phyloP scores from a whole-genome alignment of 2,329 filamentous ascomycete species.

The Cercospora sesami region DNA sequence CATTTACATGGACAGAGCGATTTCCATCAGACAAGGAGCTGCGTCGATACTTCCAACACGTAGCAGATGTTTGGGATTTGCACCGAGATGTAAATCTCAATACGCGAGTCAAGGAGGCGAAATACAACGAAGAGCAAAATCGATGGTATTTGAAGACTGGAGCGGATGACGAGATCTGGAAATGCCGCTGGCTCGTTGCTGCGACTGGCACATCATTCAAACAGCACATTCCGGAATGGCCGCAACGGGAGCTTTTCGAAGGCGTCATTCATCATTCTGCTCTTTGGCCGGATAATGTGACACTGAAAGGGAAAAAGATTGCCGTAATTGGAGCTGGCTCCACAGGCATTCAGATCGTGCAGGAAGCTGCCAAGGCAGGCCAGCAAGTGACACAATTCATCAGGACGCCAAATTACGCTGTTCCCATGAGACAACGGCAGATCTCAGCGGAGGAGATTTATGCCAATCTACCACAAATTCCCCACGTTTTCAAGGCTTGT shows the following conservation, averaged over 20 bases:
- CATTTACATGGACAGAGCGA: conserved; percentile 54
- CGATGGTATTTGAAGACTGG: conserved; percentile 15
- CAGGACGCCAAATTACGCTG: conserved; percentile 63
- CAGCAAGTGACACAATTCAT: conserved; percentile 59
- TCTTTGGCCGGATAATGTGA: conserved; percentile 42
- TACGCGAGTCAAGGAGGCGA: conserved; percentile 55
- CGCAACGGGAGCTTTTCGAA: conserved; percentile 41
- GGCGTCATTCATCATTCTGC: conserved; percentile 45
- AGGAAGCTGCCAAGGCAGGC: conserved; percentile 34
- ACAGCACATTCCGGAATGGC: conserved; percentile 42
- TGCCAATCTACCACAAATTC: conserved; percentile 12
- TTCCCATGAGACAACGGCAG: conserved; percentile 59
- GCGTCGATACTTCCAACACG: conserved; percentile 59
- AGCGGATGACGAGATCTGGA: conserved; percentile 26
- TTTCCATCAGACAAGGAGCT: conserved; percentile 44
- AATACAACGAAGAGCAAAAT: conserved; percentile 43
- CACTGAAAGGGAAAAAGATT: conserved; percentile 32
- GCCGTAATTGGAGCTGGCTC: conserved; percentile 43
- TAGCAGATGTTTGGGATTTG: conserved; percentile 58
- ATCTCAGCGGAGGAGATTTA: conserved; percentile 49
- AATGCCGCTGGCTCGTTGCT: conserved; percentile 41
- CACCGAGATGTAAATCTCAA: conserved; percentile 60
- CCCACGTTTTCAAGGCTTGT: conserved; percentile 19
- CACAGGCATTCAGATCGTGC: conserved; percentile 42
- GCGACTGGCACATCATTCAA: conserved; percentile 44